phyloP scores from a whole-genome alignment of 192 early-diverging fungal species.

The Dimargaris cristalligena region DNA sequence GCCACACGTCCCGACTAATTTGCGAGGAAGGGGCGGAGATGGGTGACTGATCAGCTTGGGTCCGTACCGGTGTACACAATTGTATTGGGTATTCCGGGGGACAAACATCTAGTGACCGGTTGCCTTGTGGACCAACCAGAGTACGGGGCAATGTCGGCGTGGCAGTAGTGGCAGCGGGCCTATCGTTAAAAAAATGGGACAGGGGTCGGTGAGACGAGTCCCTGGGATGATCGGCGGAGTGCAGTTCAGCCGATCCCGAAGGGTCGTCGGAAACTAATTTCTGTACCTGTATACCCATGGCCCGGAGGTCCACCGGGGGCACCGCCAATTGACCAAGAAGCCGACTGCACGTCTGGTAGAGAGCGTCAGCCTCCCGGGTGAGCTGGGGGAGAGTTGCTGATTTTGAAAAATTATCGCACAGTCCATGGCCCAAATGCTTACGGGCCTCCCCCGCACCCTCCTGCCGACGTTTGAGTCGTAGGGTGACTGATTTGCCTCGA shows the following conservation, averaged over 20 bases:
- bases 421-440: constrained; percentile 51
- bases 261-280: constrained; percentile 17
- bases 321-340: constrained; percentile 24
- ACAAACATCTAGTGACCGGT: neutral
- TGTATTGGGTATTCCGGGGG: neutral
- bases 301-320: constrained; percentile 28
- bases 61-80: neutral
- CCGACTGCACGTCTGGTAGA: constrained; percentile 17
- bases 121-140: neutral
- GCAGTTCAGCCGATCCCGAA: too few relatives aligned
- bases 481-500: constrained; percentile 39
- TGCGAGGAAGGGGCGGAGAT: constrained; percentile 3
- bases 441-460: constrained; percentile 25
- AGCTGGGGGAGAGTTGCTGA: constrained; percentile 26
- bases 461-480: constrained; percentile 47
- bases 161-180: too few relatives aligned
- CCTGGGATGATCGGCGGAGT: neutral
- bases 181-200: neutral
- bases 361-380: constrained; percentile 29
- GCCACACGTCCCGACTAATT: constrained; percentile 7
- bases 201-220: neutral
- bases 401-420: constrained; percentile 39
- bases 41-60: neutral
- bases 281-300: constrained; percentile 33
- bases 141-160: neutral